These are phyloP conservation scores for Scheffersomyces ergatensis DNA, from an alignment of 805 yeast genomes.

Conservation along the genomic window DNA sequence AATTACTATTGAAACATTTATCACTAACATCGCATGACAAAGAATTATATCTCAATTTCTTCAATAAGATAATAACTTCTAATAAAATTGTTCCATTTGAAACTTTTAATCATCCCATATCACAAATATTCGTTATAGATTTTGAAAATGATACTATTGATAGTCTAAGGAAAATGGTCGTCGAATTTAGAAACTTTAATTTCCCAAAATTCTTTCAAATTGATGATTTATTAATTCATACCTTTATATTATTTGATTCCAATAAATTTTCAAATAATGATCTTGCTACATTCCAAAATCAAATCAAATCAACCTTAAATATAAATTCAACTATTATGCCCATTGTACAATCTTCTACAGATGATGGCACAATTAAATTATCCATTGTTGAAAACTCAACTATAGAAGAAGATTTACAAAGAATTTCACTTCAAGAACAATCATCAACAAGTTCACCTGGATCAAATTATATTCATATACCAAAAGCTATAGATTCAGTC, in stretches of 20 bases:
- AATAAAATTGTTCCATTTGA: conserved; percentile 72
- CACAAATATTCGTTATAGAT: conserved; percentile 68
- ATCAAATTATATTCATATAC: conserved; percentile 17
- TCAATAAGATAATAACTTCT: conserved; percentile 58
- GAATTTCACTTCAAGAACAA: conserved; percentile 22
- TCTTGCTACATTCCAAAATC: conserved; percentile 26
- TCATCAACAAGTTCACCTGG: conserved; percentile 5
- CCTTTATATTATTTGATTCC: conserved; percentile 29
- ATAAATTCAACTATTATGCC: conserved; percentile 24
- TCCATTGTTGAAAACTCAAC: conserved; percentile 33
- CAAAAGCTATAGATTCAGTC: conserved; percentile 37
- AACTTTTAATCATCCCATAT: conserved; percentile 81
- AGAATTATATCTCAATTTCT: conserved; percentile 52
- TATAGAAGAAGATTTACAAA: conserved; percentile 50
- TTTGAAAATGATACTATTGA: conserved; percentile 48
- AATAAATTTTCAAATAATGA: conserved; percentile 20
- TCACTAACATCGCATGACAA: conserved; percentile 11
- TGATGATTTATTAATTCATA: conserved; percentile 54
- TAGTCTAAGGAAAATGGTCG: conserved; percentile 56
- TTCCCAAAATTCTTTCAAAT: conserved; percentile 66
- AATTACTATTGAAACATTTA: conserved; percentile 21
- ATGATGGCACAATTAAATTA: conserved; percentile 7
- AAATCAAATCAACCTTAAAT: conserved; percentile 22
- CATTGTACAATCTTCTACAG: background rate
- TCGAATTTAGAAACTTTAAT: conserved; percentile 46